These are phyloP conservation scores for Bauhinia variegata DNA, from an alignment of 306 rosid genomes.

Conservation along the genomic window DNA sequence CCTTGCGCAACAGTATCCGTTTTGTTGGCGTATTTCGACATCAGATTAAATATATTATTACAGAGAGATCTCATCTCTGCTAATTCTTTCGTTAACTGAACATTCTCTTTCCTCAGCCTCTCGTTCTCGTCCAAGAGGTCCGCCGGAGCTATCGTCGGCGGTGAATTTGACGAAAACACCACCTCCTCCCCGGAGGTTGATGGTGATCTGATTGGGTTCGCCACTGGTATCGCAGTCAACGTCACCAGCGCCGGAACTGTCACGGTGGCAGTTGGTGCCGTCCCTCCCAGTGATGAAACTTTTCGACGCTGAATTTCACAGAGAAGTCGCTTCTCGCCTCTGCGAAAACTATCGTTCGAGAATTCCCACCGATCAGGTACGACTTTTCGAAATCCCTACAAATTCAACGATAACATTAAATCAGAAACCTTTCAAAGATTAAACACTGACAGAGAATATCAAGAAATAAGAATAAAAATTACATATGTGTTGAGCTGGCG, in stretches of 20 bases:
- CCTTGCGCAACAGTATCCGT: slow-evolving; percentile 40
- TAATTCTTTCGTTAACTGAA: slow-evolving; percentile 64
- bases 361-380: slow-evolving; percentile 97
- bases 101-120: slow-evolving; percentile 72
- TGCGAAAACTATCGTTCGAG: slow-evolving; percentile 71
- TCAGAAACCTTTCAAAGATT: neutral
- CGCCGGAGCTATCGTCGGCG: slow-evolving; percentile 59
- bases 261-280: neutral
- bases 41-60: slow-evolving; percentile 66
- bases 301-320: slow-evolving; percentile 84
- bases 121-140: slow-evolving; percentile 84
- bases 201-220: slow-evolving; percentile 52
- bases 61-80: slow-evolving; percentile 76
- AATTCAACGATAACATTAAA: neutral
- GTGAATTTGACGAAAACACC: slow-evolving; percentile 61
- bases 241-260: slow-evolving; percentile 33
- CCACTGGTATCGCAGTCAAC: slow-evolving; percentile 35
- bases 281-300: slow-evolving; percentile 32
- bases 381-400: slow-evolving; percentile 81
- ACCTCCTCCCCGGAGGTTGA: slow-evolving; percentile 76
- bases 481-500: slow-evolving; percentile 96
- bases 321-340: slow-evolving; percentile 68
- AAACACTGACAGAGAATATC: too few relatives aligned
- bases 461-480: neutral
- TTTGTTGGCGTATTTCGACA: slow-evolving; percentile 59